phyloP scores from a whole-genome alignment of 345 rosid genomes.

The Salix udensis region DNA sequence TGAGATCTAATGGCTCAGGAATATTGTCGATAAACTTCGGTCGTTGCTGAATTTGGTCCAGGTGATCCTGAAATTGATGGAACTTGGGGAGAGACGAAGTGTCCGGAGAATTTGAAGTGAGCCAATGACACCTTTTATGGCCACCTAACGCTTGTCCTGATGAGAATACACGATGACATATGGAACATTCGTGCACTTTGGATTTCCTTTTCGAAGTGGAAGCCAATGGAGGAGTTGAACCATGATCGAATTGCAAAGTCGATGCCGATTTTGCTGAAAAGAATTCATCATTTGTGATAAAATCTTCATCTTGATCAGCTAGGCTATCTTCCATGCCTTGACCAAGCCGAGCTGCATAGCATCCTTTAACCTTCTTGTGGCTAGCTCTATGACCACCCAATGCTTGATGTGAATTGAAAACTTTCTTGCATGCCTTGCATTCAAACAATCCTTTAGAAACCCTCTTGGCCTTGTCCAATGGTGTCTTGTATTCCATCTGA shows the following conservation, averaged over 20 bases:
- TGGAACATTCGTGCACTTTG: conserved; percentile 87
- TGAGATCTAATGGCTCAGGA: conserved; percentile 44
- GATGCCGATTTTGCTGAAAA: conserved; percentile 35
- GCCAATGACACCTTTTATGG: conserved; percentile 97
- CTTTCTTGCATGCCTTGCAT: conserved; percentile 97
- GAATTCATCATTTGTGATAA: conserved; percentile 49
- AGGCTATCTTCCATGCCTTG: conserved; percentile 30
- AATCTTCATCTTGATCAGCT: conserved; percentile 47
- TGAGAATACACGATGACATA: conserved; percentile 83
- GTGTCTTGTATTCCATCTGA: conserved; percentile 27
- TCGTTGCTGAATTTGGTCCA: conserved; percentile 46
- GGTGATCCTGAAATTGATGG: conserved; percentile 48
- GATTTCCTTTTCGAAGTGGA: conserved; percentile 57
- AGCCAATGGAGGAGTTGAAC: conserved; percentile 27
- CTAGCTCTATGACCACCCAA: conserved; percentile 99
- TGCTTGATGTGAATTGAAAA: conserved; percentile 97
- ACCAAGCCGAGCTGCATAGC: conserved; percentile 75
- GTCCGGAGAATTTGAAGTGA: conserved; percentile 66
- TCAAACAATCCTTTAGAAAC: conserved; percentile 63
- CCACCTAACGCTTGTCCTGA: conserved; percentile 98
- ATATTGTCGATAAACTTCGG: conserved; percentile 33
- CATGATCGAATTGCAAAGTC: conserved; percentile 32
- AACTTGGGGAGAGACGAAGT: conserved; percentile 48
- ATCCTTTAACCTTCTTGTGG: conserved; percentile 98
- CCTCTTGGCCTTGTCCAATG: conserved; percentile 42